Conservation (phyloP, 2,329 filamentous ascomycete species). For the Penicillium oxalicum region DNA sequence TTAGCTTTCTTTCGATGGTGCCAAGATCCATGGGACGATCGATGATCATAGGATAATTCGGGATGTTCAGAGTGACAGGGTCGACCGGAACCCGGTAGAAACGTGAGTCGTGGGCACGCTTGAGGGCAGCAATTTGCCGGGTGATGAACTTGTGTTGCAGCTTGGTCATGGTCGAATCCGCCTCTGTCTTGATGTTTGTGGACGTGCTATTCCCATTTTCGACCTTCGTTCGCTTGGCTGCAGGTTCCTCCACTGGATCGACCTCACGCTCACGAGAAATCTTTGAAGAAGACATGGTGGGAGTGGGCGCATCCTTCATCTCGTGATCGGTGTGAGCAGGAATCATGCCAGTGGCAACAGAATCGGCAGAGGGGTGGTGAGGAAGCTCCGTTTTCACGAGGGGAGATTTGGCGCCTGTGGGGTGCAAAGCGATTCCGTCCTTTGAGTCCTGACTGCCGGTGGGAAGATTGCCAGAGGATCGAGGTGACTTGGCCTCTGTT, state of each 20-base stretch:
- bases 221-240: slow-evolving; percentile 74
- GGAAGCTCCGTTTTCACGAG: slow-evolving; percentile 30
- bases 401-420: slow-evolving; percentile 9
- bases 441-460: not conserved
- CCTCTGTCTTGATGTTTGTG: slow-evolving; percentile 33
- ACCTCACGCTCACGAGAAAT: slow-evolving; percentile 71
- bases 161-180: slow-evolving; percentile 32
- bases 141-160: slow-evolving; percentile 39
- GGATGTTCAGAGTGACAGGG: slow-evolving; percentile 67
- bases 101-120: slow-evolving; percentile 75
- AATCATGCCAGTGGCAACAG: slow-evolving; percentile 10
- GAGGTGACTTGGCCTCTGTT: not conserved
- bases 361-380: slow-evolving; percentile 27
- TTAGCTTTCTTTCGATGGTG: slow-evolving; percentile 74
- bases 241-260: slow-evolving; percentile 58
- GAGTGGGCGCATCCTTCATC: slow-evolving; percentile 54
- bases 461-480: not conserved
- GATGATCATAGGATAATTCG: slow-evolving; percentile 66
- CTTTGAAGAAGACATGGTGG: slow-evolving; percentile 50
- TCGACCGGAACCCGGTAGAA: slow-evolving; percentile 75
- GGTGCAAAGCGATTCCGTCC: slow-evolving; percentile 20
- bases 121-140: slow-evolving; percentile 48
- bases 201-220: slow-evolving; percentile 48
- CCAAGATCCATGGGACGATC: slow-evolving; percentile 76
- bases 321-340: slow-evolving; percentile 39